Conservation (phyloP, 1,139 yeast species). For the Hyphopichia khmerensis region DNA sequence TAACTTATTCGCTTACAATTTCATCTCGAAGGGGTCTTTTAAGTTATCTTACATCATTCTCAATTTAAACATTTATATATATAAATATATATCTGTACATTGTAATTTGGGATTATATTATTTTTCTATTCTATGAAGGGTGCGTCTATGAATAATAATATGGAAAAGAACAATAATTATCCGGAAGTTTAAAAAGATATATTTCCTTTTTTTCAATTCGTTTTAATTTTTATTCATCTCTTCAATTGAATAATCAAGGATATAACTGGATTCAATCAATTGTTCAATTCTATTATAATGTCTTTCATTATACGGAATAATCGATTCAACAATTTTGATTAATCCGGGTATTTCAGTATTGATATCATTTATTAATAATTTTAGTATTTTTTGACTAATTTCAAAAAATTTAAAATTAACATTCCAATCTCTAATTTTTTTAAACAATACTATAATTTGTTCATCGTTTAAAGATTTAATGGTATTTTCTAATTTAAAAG, state of each 20-base stretch:
- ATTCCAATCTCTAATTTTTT: conserved; percentile 91
- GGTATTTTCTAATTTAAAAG: conserved; percentile 63
- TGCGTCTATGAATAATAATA: too few species aligned
- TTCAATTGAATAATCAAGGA: conserved; percentile 79
- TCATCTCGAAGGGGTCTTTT: too few species aligned
- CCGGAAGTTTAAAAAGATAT: too few species aligned
- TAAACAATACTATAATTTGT: conserved; percentile 59
- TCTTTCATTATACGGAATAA: conserved; percentile 84
- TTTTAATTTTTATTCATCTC: conserved; percentile 47
- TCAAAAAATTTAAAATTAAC: conserved; percentile 79
- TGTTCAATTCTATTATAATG: conserved; percentile 77
- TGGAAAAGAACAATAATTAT: too few species aligned
- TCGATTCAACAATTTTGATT: conserved; percentile 65
- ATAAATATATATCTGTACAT: too few species aligned
- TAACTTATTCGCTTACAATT: too few species aligned
- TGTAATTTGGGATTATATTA: too few species aligned
- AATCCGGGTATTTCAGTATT: conserved; percentile 64
- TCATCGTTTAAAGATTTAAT: conserved; percentile 57
- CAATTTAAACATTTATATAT: too few species aligned
- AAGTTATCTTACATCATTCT: too few species aligned
- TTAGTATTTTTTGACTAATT: conserved; percentile 74
- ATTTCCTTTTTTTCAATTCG: too few species aligned
- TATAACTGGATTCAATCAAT: conserved; percentile 78
- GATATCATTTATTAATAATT: conserved; percentile 58
- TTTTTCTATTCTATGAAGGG: too few species aligned